phyloP scores from a whole-genome alignment of 2,329 filamentous ascomycete genomes.

The Calonectria pteridis region DNA sequence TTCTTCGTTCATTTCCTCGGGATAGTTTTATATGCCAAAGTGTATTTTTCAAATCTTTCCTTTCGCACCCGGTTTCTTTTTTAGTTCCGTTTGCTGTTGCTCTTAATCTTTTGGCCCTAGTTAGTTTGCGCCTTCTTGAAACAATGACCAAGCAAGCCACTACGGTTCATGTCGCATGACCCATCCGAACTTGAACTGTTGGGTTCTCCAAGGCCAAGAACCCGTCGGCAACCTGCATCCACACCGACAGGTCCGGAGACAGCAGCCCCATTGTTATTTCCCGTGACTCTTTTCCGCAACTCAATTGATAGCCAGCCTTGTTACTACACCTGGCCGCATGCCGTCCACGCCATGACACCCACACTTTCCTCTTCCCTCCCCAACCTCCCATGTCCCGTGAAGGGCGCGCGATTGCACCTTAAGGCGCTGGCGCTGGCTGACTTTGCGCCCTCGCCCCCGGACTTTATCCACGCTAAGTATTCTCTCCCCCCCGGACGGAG shows the following conservation, averaged over 20 bases:
- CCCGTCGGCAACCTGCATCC: conserved; percentile 2
- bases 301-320: conserved; percentile 9
- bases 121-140: neutral
- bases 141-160: neutral
- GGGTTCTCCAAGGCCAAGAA: neutral
- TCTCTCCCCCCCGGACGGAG: conserved; percentile 1
- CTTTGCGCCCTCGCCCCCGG: neutral
- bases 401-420: conserved; percentile 13
- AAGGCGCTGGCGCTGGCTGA: neutral
- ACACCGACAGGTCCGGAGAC: conserved; percentile 11
- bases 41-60: neutral
- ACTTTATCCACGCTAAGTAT: neutral
- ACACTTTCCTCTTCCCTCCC: neutral
- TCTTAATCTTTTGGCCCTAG: neutral
- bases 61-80: neutral
- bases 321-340: neutral
- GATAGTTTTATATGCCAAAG: neutral
- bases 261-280: neutral
- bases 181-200: conserved; percentile 10
- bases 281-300: conserved; percentile 12
- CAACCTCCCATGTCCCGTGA: conserved; percentile 9
- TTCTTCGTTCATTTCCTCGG: neutral
- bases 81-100: neutral
- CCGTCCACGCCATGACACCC: neutral
- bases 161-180: neutral